phyloP scores from a whole-genome alignment of 164 flowering plant species.

The Nymphaea thermarum region DNA sequence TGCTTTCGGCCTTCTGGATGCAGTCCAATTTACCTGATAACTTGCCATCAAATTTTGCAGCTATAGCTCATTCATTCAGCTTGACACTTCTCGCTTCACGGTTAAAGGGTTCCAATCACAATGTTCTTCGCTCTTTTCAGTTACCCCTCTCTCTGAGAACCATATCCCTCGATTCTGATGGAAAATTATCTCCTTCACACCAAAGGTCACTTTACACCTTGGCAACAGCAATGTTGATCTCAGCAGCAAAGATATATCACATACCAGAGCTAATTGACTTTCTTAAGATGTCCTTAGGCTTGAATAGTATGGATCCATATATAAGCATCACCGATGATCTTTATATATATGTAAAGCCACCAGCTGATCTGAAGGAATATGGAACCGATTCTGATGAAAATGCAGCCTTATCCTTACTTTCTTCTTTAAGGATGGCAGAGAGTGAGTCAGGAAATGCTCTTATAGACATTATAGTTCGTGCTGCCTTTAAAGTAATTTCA shows the following conservation, averaged over 20 bases:
- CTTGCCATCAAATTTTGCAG: constrained; percentile 71
- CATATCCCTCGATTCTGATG: constrained; percentile 38
- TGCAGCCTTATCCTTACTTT: constrained; percentile 33
- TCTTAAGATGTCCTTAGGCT: constrained; percentile 25
- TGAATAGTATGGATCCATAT: constrained; percentile 55
- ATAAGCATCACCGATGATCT: constrained; percentile 60
- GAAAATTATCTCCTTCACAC: constrained; percentile 40
- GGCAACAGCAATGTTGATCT: constrained; percentile 66
- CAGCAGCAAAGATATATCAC: constrained; percentile 60
- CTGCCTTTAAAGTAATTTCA: too few species aligned
- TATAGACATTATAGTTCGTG: constrained; percentile 32
- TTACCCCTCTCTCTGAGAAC: constrained; percentile 69
- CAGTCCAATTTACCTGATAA: constrained; percentile 78
- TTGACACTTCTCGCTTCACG: constrained; percentile 48
- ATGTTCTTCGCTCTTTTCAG: constrained; percentile 58
- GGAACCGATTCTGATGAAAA: constrained; percentile 55
- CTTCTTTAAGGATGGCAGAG: constrained; percentile 26
- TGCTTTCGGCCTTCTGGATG: constrained; percentile 81
- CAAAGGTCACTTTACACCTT: constrained; percentile 48
- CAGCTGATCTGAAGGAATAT: constrained; percentile 40
- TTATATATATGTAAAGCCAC: constrained; percentile 57
- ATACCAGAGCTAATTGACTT: constrained; percentile 36
- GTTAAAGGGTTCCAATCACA: constrained; percentile 29
- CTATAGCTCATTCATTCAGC: constrained; percentile 73
- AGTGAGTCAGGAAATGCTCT: constrained; percentile 30